A percentile compares a stretch with the other conserved stretches of the same genome.
phyloP scores from a whole-genome alignment of 225 moss, liverwort and hornwort genomes.

The Polytrichum formosum region DNA sequence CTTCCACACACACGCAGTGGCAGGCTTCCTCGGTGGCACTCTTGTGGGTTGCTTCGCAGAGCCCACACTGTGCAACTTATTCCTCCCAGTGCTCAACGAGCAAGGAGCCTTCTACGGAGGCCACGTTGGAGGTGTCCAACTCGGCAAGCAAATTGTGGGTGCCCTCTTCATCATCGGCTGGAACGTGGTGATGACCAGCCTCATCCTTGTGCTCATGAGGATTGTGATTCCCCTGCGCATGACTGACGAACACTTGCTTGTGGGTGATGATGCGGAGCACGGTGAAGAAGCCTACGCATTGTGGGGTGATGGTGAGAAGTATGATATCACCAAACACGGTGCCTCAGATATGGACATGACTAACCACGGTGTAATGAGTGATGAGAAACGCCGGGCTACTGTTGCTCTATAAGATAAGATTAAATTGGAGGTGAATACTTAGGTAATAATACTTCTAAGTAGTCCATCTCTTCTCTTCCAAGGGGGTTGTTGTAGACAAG shows the following conservation, averaged over 20 bases:
- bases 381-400: constrained; percentile 3
- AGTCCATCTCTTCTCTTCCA: too few relatives aligned
- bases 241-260: constrained; percentile 37
- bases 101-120: constrained; percentile 45
- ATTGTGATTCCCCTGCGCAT: constrained; percentile 42
- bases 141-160: constrained; percentile 35
- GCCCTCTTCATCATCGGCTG: constrained; percentile 32
- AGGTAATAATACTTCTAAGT: too few relatives aligned
- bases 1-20: constrained; percentile 53
- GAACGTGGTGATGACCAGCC: constrained; percentile 42
- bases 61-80: constrained; percentile 42
- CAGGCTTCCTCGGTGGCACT: constrained; percentile 30
- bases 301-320: constrained; percentile 21
- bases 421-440: background rate
- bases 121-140: constrained; percentile 29
- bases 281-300: constrained; percentile 40
- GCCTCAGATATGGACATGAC: background rate
- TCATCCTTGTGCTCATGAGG: constrained; percentile 18
- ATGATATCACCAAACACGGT: constrained; percentile 12
- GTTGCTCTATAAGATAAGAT: background rate
- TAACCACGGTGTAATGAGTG: constrained; percentile 29
- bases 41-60: constrained; percentile 38
- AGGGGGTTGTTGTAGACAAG: too few relatives aligned
- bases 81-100: constrained; percentile 13
- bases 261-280: constrained; percentile 52